These are phyloP conservation scores for Cardamine chenopodiifolia DNA, from an alignment of 345 rosid genomes.

Conservation along the genomic window DNA sequence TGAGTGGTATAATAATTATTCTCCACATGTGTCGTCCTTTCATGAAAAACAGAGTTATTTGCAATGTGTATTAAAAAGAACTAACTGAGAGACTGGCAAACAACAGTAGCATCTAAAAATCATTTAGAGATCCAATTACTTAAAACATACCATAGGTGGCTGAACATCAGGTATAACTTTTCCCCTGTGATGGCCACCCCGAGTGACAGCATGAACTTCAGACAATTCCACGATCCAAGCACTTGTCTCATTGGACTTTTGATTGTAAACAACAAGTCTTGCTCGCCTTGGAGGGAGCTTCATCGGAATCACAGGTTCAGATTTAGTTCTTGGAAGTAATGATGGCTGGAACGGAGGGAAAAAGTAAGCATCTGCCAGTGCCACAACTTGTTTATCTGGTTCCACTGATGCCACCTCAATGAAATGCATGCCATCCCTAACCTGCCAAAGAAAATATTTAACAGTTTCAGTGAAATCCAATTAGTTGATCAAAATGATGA, in stretches of 20 bases:
- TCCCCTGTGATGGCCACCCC: constrained; percentile 96
- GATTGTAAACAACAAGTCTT: constrained; percentile 79
- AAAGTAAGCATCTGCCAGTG: constrained; percentile 89
- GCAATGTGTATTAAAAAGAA: not conserved
- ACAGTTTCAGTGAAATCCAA: constrained; percentile 20
- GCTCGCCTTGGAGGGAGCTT: constrained; percentile 91
- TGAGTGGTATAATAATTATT: too few relatives aligned
- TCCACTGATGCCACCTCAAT: constrained; percentile 83
- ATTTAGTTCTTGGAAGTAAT: constrained; percentile 75
- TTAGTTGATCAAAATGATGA: not conserved
- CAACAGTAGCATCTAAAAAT: constrained; percentile 25
- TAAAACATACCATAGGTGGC: constrained; percentile 79
- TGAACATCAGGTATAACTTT: constrained; percentile 85
- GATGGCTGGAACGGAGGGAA: constrained; percentile 97
- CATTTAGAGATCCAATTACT: constrained; percentile 21
- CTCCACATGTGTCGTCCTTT: too few relatives aligned
- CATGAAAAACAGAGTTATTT: too few relatives aligned
- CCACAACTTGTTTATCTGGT: constrained; percentile 82
- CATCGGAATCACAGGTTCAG: constrained; percentile 79
- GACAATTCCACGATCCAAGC: constrained; percentile 81
- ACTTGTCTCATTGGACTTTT: constrained; percentile 81
- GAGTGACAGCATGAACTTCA: constrained; percentile 86
- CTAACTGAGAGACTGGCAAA: constrained; percentile 18
- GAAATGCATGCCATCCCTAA: constrained; percentile 90
- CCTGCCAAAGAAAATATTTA: too few relatives aligned